Base-by-base conservation (phyloP, 2,329 filamentous ascomycete genomes). In the Pyrenophora seminiperda region DNA sequence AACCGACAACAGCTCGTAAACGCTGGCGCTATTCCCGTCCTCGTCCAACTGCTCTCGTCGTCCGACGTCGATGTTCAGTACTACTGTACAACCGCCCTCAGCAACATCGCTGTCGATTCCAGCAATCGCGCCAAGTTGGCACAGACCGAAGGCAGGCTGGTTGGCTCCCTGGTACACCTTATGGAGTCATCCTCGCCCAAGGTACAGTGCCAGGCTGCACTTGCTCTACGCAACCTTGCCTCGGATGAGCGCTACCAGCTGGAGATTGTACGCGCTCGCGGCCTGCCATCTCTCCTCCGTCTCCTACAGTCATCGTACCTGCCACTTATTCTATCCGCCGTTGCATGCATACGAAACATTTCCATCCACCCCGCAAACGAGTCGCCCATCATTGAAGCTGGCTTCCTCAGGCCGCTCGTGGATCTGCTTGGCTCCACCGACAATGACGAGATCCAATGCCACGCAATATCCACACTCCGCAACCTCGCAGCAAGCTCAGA, bases 231-330 rank as follows among this genome's bases (percentile, higher is more conserved):
- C 66, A 99, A 99, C 70, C 81, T 99, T 42, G 94, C 94, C 4
- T 99, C 94, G 11, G 94, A 99, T 71, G 94, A 99, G 73, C 96
- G 97, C 72, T 99, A 99, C 69, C 94, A 99, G 75, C 84, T 99
- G 40, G 94, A 99, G 70, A 97, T 99, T 63, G 94, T 99, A 31
- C 86, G 91, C 55, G 89, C 91, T 33, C 86, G 89, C 59, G 94
- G 94, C 18, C 83, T 99, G 14, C 84, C 85, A 38, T 91, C 93
- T 24, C 83, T 99, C 37, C 83, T 97, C 45, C 88, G 90, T 58
- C 86, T 99, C 14, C 82, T 99, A 15, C 92, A 97, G 74, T 97
- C 93, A 1, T 95, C 92, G 10, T 97, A 97, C 66, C 85, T 97
- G 7, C 94, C 94, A 10, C 84, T 99, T 46, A 97, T 97, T 53